phyloP scores from a whole-genome alignment of 495 filamentous ascomycete genomes.

The Hyphodiscus hymeniophilus region DNA sequence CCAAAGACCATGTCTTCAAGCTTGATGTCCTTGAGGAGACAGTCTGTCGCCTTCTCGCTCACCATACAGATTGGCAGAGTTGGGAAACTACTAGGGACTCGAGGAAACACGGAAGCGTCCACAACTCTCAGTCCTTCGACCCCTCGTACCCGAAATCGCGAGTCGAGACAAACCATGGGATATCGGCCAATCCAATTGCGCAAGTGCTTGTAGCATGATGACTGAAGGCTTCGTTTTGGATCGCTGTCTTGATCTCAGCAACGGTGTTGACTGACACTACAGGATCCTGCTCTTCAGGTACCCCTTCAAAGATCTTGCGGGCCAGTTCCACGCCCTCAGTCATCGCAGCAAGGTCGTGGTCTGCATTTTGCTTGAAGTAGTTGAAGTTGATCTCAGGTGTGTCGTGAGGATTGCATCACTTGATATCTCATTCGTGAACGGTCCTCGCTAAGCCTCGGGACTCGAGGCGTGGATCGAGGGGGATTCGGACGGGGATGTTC shows the following conservation, averaged over 20 bases:
- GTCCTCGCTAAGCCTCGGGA: too few species aligned
- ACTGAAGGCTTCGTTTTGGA: slow-evolving; percentile 46
- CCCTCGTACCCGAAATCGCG: slow-evolving; percentile 47
- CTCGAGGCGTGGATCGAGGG: too few species aligned
- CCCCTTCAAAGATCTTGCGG: slow-evolving; percentile 21
- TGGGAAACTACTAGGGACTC: slow-evolving; percentile 49
- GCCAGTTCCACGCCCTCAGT: slow-evolving; percentile 38
- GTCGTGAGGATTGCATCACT: slow-evolving; percentile 54
- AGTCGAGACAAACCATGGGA: slow-evolving; percentile 48
- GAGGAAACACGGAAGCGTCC: slow-evolving; percentile 50
- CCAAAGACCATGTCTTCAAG: too few species aligned
- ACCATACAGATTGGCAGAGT: slow-evolving; percentile 47
- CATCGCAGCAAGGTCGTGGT: slow-evolving; percentile 38
- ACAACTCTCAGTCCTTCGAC: slow-evolving; percentile 52
- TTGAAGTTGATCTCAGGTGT: slow-evolving; percentile 45
- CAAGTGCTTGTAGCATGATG: slow-evolving; percentile 52
- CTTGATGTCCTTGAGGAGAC: too few species aligned
- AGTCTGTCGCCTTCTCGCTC: slow-evolving; percentile 52
- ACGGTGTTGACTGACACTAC: slow-evolving; percentile 31
- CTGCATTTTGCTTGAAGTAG: slow-evolving; percentile 27
- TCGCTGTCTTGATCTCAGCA: slow-evolving; percentile 36
- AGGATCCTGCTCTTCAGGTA: slow-evolving; percentile 37
- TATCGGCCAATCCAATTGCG: slow-evolving; percentile 46
- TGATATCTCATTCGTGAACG: too few species aligned
- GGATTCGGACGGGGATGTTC: too few species aligned